Evolutionary conservation across 495 filamentous ascomycete species (phyloP), one percentile per base, ranked within the genome.

Genomic region (Xylaria castorea): DNA sequence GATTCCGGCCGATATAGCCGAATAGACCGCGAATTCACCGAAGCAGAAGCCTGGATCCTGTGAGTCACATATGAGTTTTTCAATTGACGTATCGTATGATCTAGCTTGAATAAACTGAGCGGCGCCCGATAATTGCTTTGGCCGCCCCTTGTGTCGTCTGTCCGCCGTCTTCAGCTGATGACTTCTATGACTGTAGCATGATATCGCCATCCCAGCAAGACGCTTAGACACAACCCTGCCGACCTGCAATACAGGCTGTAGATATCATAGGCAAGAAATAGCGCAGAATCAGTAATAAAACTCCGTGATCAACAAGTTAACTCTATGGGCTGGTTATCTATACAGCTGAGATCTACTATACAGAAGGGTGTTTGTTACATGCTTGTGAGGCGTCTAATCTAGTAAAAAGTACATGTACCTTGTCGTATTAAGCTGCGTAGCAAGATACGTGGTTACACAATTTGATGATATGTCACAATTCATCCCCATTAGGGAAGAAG

Each of bases 401-500:
- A 32, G 14, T 30, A 57, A 6, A 6, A 22, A 30, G 53, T 48
- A 27, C n/a, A 64, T 46, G 42, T 40, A 48, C 20, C 4, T 22
- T 20, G 16, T n/a, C 3, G 1, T 30, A 1, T 32, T 14, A 16
- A 50, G 48, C 51, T 51, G 30, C 20, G 64, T 3, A 27, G 64
- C 18, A 32, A 50, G 36, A 44, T n/a, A 20, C 44, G 11, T 32
- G 8, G 8, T 30, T 36, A 48, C 51, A 60, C 48, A 60, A 30
- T 16, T 30, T 25, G 34, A 20, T 5, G 5, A 32, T 46, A 53
- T 20, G 32, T 60, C 20, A 66, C 63, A 46, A 36, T 51, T 72
- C 71, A 1, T 46, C 57, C 11, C 36, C 57, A 53, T 68, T 74
- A 16, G 75, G 69, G n/a, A 77, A 70, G 65, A 79, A 76, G 42